These are phyloP conservation scores for Solanum commersonii DNA, from an alignment of 257 asterid species.

Conservation along the genomic window DNA sequence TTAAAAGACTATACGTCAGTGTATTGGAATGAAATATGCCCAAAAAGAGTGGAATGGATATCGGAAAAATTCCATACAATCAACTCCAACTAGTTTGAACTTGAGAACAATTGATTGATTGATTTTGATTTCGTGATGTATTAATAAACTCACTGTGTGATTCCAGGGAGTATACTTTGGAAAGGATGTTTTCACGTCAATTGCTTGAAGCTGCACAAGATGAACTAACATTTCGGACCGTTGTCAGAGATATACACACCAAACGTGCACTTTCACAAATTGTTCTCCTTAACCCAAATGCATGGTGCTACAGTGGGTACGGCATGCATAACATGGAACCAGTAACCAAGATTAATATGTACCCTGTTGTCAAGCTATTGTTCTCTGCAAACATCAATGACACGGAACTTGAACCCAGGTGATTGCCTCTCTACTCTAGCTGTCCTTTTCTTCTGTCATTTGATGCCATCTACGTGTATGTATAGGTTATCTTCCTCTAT, in stretches of 20 bases:
- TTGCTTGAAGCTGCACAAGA: slow-evolving; percentile 79
- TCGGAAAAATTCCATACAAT: background rate
- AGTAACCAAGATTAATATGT: slow-evolving; percentile 39
- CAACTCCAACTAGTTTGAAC: background rate
- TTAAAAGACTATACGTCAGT: background rate
- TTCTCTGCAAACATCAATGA: slow-evolving; percentile 40
- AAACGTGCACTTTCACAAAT: slow-evolving; percentile 52
- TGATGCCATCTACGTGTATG: background rate
- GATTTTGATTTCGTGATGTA: background rate
- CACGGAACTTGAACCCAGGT: slow-evolving; percentile 44
- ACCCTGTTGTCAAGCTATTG: slow-evolving; percentile 53
- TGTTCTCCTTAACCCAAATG: slow-evolving; percentile 73
- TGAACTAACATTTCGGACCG: slow-evolving; percentile 72
- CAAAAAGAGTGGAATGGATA: background rate
- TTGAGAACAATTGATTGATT: background rate
- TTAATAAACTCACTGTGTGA: background rate
- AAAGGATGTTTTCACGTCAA: slow-evolving; percentile 66
- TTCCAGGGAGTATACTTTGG: slow-evolving; percentile 61
- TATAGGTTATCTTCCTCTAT: background rate
- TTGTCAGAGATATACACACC: slow-evolving; percentile 62
- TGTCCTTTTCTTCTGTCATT: background rate
- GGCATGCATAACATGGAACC: slow-evolving; percentile 29
- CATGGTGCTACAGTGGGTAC: slow-evolving; percentile 61
- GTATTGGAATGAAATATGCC: background rate
- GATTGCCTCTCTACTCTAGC: slow-evolving; percentile 10